phyloP scores from a whole-genome alignment of 2,329 filamentous ascomycete species.

The Sporothrix sp. region DNA sequence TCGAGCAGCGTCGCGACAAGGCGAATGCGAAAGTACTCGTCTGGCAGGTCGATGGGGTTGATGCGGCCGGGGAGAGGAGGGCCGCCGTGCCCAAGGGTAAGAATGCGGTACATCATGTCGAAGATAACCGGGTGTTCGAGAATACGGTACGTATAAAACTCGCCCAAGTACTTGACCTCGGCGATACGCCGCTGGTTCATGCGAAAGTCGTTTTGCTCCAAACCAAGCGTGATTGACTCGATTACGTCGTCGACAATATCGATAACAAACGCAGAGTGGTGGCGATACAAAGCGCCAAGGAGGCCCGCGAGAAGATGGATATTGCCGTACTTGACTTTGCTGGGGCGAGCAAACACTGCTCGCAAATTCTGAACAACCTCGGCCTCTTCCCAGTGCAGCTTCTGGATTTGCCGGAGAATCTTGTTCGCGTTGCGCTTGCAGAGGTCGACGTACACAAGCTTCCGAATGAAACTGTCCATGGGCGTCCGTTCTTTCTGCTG shows the following conservation, averaged over 20 bases:
- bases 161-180: conserved; percentile 91
- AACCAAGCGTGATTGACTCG: conserved; percentile 75
- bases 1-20: conserved; percentile 83
- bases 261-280: conserved; percentile 85
- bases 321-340: conserved; percentile 95
- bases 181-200: conserved; percentile 92
- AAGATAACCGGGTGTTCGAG: conserved; percentile 93
- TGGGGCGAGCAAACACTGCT: conserved; percentile 79
- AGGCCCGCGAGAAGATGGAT: conserved; percentile 89
- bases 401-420: conserved; percentile 85
- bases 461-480: conserved; percentile 84
- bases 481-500: conserved; percentile 94
- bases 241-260: conserved; percentile 86
- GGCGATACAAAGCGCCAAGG: conserved; percentile 77
- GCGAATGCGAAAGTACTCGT: conserved; percentile 93
- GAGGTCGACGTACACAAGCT: conserved; percentile 86
- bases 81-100: conserved; percentile 85
- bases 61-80: conserved; percentile 68
- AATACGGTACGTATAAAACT: conserved; percentile 96
- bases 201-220: conserved; percentile 95
- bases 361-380: conserved; percentile 43
- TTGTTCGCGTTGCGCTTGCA: conserved; percentile 91
- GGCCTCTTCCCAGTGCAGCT: conserved; percentile 92
- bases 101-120: conserved; percentile 85
- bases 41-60: conserved; percentile 73